phyloP scores from a whole-genome alignment of 2,329 filamentous ascomycete species.

The Neonectria coccinea region DNA sequence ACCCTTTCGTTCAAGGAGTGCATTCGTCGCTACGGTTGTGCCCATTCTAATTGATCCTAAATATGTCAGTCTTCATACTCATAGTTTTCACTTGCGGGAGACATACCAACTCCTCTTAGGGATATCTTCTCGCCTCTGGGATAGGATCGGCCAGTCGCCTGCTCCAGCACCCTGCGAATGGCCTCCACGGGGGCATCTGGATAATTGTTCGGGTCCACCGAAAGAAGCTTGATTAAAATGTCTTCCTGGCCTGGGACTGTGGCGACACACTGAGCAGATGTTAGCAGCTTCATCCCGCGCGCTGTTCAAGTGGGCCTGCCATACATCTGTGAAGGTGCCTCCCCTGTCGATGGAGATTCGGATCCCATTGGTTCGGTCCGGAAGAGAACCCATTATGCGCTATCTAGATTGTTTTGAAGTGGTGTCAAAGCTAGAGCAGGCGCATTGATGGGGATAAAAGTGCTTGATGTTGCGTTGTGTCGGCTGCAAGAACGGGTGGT shows the following conservation, averaged over 20 bases:
- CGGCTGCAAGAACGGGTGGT: background rate
- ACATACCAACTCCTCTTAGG: slow-evolving; percentile 22
- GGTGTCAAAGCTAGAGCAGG: no score
- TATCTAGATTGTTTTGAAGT: background rate
- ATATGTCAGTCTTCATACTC: slow-evolving; percentile 72
- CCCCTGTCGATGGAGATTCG: slow-evolving; percentile 82
- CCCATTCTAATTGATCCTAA: slow-evolving; percentile 93
- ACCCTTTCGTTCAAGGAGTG: slow-evolving; percentile 87
- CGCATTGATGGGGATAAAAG: background rate
- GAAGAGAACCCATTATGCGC: slow-evolving; percentile 26
- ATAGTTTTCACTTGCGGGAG: background rate
- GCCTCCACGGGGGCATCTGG: slow-evolving; percentile 89
- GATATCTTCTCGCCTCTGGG: slow-evolving; percentile 77
- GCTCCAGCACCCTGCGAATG: slow-evolving; percentile 85
- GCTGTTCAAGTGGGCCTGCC: background rate
- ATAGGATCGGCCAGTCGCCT: slow-evolving; percentile 78
- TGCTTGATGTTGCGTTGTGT: background rate
- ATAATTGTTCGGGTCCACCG: slow-evolving; percentile 90
- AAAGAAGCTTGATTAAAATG: slow-evolving; percentile 85
- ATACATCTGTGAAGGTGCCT: slow-evolving; percentile 84
- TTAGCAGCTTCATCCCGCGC: background rate
- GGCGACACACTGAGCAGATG: slow-evolving; percentile 72
- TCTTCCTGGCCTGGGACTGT: slow-evolving; percentile 79
- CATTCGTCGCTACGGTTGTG: slow-evolving; percentile 93
- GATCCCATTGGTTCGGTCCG: slow-evolving; percentile 62